Evolutionary conservation across 441 rosid species (phyloP).

Genomic region (Syzygium syzygioides): DNA sequence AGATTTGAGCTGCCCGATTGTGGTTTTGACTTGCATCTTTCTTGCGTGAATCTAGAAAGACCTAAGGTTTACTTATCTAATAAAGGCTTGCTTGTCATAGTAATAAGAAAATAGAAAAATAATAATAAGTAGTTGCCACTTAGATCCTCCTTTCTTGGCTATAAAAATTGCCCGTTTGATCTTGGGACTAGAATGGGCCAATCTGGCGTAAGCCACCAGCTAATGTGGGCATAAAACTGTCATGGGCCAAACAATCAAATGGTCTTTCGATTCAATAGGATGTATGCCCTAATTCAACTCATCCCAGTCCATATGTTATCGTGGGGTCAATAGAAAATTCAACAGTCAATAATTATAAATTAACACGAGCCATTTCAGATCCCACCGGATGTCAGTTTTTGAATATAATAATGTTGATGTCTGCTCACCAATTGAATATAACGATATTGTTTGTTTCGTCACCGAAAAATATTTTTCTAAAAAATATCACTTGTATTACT

Average conservation of each 20-base stretch:
- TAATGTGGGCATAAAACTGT: neutral
- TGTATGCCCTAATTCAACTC: neutral
- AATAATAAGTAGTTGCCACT: neutral
- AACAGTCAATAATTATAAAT: neutral
- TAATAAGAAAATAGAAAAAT: neutral
- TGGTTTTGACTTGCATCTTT: neutral
- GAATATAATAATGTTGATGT: neutral
- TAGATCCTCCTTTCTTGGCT: neutral
- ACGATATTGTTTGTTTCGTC: neutral
- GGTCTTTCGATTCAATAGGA: neutral
- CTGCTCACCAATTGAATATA: neutral
- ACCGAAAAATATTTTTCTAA: rapidly evolving
- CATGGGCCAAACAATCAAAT: neutral
- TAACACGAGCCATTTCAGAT: neutral
- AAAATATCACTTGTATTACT: neutral
- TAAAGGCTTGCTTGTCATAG: neutral
- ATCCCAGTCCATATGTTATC: neutral
- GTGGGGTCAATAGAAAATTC: neutral
- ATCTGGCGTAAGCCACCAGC: neutral
- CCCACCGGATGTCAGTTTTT: neutral
- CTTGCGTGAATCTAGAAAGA: neutral
- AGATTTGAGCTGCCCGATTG: neutral
- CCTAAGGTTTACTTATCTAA: neutral
- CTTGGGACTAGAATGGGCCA: neutral
- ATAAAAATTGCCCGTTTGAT: neutral